Base-by-base conservation (phyloP, 108 stramenopile genomes). In the Stephanodiscus minutulus region DNA sequence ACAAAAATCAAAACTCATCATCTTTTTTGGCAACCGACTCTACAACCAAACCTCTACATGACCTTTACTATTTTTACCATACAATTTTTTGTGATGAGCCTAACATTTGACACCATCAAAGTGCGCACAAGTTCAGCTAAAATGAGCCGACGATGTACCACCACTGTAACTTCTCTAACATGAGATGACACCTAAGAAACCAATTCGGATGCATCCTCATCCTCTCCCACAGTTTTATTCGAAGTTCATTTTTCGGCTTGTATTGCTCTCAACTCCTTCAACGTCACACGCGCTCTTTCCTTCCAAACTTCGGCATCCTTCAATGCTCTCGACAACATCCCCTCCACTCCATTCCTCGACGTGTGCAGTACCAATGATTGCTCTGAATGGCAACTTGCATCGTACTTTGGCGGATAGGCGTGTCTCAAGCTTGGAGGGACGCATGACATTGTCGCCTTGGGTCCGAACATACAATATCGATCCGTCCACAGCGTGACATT, bases 401-500 rank as follows among this genome's bases (percentile, higher is more conserved):
- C 24, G 22, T 63, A 50, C 17, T 44, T n/a, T n/a, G 22, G 63
- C 27, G 55, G 72, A 65, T 67, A 73, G 13, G 48, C 36, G 33
- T 31, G 58, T 25, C 47, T 20, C 36, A 68, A 50, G 12, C 66
- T 46, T n/a, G 61, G 66, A 41, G 85, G 73, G 39, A 84, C 36
- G 52, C 85, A 82, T 0, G 83, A 84, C 25, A 62, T 73, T 1
- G 86, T 81, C 25, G 89, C 74, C 61, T 94, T 94, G 21, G 86
- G 82, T 8, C 88, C 84, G 46, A 77, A 87, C 66, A 74, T 84
- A 52, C 82, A 85, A 64, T 87, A 85, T 44, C 91, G 66, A 70
- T 94, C 89, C 22, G 70, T 83, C 93, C 93, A 94, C 28, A 94
- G 56, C 9, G 85, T 74, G 5, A 94, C 89, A 76, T 88, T 89